Conservation (phyloP, 495 filamentous ascomycete genomes). For the Xylaria venustula region DNA sequence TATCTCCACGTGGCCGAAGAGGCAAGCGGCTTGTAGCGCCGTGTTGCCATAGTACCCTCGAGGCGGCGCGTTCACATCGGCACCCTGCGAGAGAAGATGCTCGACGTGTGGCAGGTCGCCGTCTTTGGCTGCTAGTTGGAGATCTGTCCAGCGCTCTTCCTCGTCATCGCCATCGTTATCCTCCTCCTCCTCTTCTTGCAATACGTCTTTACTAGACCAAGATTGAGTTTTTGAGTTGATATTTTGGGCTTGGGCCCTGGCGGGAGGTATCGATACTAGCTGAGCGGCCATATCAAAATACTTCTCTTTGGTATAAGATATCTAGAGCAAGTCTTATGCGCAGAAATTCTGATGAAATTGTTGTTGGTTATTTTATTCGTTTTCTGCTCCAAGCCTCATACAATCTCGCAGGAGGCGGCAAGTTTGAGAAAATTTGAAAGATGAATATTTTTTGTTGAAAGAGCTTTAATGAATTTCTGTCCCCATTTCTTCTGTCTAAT, state of each 20-base stretch:
- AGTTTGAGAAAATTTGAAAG: no score
- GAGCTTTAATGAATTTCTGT: no score
- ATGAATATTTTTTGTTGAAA: no score
- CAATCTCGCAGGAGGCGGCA: no score
- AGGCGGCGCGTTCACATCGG: conserved; percentile 27
- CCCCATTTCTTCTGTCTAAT: no score
- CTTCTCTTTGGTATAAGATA: no score
- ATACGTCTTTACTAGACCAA: neutral
- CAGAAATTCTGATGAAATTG: no score
- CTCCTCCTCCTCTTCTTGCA: conserved; percentile 3
- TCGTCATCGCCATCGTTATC: conserved; percentile 3
- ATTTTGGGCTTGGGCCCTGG: neutral
- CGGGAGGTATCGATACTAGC: neutral
- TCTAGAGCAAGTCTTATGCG: no score
- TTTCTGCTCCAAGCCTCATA: no score
- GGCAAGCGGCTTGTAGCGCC: conserved; percentile 36
- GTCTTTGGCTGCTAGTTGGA: conserved; percentile 26
- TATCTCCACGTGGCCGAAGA: conserved; percentile 22
- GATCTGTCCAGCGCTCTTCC: conserved; percentile 19
- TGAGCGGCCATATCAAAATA: conserved; percentile 4
- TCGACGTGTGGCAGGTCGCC: conserved; percentile 17
- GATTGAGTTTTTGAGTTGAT: neutral
- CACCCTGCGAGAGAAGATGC: conserved; percentile 16
- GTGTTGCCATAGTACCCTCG: conserved; percentile 33
- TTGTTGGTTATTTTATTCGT: no score